phyloP scores from a whole-genome alignment of 371 early-diverging fungal genomes.

The Mortierella sp. region DNA sequence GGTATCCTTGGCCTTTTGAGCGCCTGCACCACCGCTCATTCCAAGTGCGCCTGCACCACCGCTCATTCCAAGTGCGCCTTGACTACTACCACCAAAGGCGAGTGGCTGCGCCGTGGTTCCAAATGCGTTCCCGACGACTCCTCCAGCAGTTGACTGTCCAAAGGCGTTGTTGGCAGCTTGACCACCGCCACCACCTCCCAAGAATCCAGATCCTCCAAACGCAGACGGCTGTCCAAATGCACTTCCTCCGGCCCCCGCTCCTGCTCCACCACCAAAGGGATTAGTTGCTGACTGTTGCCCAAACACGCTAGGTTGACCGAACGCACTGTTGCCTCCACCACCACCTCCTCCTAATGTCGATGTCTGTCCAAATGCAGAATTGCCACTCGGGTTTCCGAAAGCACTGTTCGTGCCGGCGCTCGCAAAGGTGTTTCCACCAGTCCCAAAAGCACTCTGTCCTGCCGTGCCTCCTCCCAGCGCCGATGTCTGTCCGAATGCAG shows the following conservation, averaged over 20 bases:
- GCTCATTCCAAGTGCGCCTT: neutral
- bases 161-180: neutral
- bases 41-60: neutral
- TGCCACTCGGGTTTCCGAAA: neutral
- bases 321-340: conserved; percentile 14
- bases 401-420: conserved; percentile 13
- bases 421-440: conserved; percentile 18
- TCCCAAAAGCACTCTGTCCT: conserved; percentile 37
- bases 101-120: conserved; percentile 15
- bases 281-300: conserved; percentile 20
- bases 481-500: conserved; percentile 33
- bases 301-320: conserved; percentile 16
- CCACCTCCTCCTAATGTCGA: conserved; percentile 9
- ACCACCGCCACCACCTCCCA: neutral
- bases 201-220: conserved; percentile 3
- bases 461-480: conserved; percentile 15
- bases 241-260: conserved; percentile 29
- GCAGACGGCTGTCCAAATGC: conserved; percentile 34
- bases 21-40: neutral
- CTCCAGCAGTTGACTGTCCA: neutral
- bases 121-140: neutral
- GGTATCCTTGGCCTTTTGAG: neutral
- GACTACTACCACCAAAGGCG: conserved; percentile 26
- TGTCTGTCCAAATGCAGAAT: neutral
- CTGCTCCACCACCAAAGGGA: conserved; percentile 28